A percentile compares a stretch with the other conserved stretches of the same genome.
Evolutionary conservation across 805 yeast species (phyloP).

Genomic region (Teunomyces lycoperdinae): DNA sequence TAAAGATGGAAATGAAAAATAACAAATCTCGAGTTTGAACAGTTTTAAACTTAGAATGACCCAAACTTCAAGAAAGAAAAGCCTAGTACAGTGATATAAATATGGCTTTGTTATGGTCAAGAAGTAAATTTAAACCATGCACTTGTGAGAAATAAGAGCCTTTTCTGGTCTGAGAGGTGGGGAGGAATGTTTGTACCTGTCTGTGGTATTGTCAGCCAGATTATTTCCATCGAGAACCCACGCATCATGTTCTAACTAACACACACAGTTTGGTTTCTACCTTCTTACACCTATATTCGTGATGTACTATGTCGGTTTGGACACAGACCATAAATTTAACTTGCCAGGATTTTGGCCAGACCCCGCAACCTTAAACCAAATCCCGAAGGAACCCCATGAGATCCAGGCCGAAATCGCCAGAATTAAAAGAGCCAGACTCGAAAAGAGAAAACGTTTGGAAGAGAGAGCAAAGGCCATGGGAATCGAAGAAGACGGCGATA

Average conservation of each 20-base stretch:
- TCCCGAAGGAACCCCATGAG: slow-evolving; percentile 91
- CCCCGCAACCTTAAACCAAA: slow-evolving; percentile 83
- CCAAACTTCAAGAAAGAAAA: too few species aligned
- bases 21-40: not conserved
- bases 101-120: too few species aligned
- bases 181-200: too few species aligned
- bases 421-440: slow-evolving; percentile 71
- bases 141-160: too few species aligned
- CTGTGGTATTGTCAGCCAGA: too few species aligned
- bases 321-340: slow-evolving; percentile 83
- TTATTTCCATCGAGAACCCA: not conserved
- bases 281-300: slow-evolving; percentile 83
- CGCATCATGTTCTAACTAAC: not conserved
- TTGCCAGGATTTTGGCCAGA: slow-evolving; percentile 98
- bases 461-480: slow-evolving; percentile 69
- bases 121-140: too few species aligned
- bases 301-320: slow-evolving; percentile 91
- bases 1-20: not conserved
- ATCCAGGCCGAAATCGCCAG: slow-evolving; percentile 89
- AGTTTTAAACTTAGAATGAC: not conserved
- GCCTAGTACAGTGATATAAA: too few species aligned
- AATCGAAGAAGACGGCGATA: slow-evolving; percentile 44
- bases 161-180: too few species aligned
- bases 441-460: slow-evolving; percentile 70
- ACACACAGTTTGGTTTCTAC: slow-evolving; percentile 72